Base-by-base conservation (phyloP, 306 rosid genomes). In the Canavalia ensiformis region DNA sequence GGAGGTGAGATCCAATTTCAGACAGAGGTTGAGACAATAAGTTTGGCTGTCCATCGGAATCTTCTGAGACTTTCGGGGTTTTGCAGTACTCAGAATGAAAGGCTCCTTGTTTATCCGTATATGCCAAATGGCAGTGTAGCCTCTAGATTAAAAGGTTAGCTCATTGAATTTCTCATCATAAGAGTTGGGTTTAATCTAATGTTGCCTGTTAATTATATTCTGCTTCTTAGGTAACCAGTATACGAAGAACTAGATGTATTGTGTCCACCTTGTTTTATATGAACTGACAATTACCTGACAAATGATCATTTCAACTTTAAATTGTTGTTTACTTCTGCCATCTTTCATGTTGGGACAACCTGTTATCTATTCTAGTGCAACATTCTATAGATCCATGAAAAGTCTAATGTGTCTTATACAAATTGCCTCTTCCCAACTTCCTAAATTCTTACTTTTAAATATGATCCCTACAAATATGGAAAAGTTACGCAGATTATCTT, bases 1-100 rank as follows among this genome's bases (percentile, higher is more conserved):
- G 99, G 94, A 65, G 99, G 99, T 50, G 99, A 95, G 88, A 95
- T 93, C 79, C 99, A 95, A 83, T 93, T 95, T 85, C 99, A 95
- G 86, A 95, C 99, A 33, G 99, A 95, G 90, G 99, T 95, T 56
- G 99, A 96, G 94, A 85, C 97, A 37, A 96, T 96, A 81, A 96
- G 99, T 82, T 86, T 96, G 89, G 99, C 99, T 52, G 90, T 96
- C 7, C 99, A 96, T 78, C 85, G 97, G 60, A 93, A 96, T 89
- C 99, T 96, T 83, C 91, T 96, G 58, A 87, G 92, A 87, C 98
- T 96, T 68, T 88, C 88, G 1, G 99, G 99, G 51, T 96, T 96
- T 74, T 96, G 99, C 87, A 89, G 97, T 10, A 96, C 98, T 77
- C 94, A 93, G 76, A 92, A 90, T 37, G 99, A 96, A 75, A 87